Evolutionary conservation across 164 flowering plant species (phyloP), one percentile per base, ranked within the genome.

Genomic region (Stephania cephalantha): DNA sequence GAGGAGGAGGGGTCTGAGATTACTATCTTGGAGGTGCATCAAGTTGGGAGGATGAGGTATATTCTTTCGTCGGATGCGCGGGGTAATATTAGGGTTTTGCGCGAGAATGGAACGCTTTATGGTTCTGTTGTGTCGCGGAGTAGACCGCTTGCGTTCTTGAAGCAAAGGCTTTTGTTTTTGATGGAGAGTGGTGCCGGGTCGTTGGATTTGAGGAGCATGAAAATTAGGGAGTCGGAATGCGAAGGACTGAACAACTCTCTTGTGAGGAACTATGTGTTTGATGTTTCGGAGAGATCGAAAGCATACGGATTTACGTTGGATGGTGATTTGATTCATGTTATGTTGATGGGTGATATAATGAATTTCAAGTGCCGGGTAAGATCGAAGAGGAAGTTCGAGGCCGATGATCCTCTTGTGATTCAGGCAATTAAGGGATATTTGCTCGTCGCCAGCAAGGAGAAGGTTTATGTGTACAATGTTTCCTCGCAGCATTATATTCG

Each of bases 281-380:
- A 95, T 78, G 87, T 91, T 7, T 81, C 88, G 1, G 99, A 95
- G 78, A 80, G 99, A 50, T 89, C 95, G 3, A 95, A 89, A 80
- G 99, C 97, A 6, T 93, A 95, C 79, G 99, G 99, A 7, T 84
- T 83, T 71, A 93, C 99, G 17, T 85, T 90, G 4, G 91, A 88
- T 1, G 93, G 97, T 46, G 97, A 93, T 78, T 69, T 95, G 81
- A 84, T 93, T 74, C 96, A 95, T 58, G 89, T 90, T 5, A 78
- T 91, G 75, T 76, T 95, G 78, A 68, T 93, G 74, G 99, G 99
- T 11, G 98, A 95, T 79, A 73, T 85, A 3, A 82, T 85, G 87
- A 95, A 93, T 83, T 95, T 93, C 88, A 93, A 93, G 78, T 95
- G 99, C 81, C 80, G 94, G 86, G 91, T 93, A 63, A 86, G 97